These are phyloP conservation scores for Neotropicomus parvogracilis DNA, from an alignment of 1,284 basidiomycete genomes.

Conservation along the genomic window DNA sequence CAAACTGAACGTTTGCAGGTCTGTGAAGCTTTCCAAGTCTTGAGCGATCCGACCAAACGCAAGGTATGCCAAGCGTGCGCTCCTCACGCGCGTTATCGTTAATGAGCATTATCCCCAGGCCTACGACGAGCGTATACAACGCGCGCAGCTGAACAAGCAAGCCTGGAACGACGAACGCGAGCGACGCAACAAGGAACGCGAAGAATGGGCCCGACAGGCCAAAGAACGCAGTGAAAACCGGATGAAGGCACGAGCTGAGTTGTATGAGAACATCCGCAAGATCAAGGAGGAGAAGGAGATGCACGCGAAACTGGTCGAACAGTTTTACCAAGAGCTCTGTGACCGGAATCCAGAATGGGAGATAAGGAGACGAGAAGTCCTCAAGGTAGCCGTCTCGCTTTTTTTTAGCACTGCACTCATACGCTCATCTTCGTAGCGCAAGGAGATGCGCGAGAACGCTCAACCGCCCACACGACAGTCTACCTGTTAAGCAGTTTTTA, in stretches of 20 bases:
- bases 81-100: background rate
- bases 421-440: slow-evolving; percentile 22
- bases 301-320: slow-evolving; percentile 38
- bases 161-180: slow-evolving; percentile 41
- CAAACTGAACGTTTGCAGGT: slow-evolving; percentile 31
- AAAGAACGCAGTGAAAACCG: slow-evolving; percentile 44
- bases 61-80: slow-evolving; percentile 40
- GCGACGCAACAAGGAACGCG: slow-evolving; percentile 52
- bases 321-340: slow-evolving; percentile 50
- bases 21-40: slow-evolving; percentile 42
- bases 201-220: slow-evolving; percentile 55
- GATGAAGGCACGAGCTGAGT: slow-evolving; percentile 32
- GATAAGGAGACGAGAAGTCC: slow-evolving; percentile 44
- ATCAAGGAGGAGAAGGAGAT: slow-evolving; percentile 37
- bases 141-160: slow-evolving; percentile 29
- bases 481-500: slow-evolving; percentile 24
- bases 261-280: slow-evolving; percentile 26
- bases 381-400: slow-evolving; percentile 29
- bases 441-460: slow-evolving; percentile 28
- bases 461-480: slow-evolving; percentile 17
- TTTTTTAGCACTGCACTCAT: slow-evolving; percentile 8
- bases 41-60: slow-evolving; percentile 52
- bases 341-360: slow-evolving; percentile 62
- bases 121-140: slow-evolving; percentile 47
- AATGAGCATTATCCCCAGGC: slow-evolving; percentile 36